Evolutionary conservation across 1,139 yeast genomes (phyloP).

Genomic region (Kodamaea plutei): DNA sequence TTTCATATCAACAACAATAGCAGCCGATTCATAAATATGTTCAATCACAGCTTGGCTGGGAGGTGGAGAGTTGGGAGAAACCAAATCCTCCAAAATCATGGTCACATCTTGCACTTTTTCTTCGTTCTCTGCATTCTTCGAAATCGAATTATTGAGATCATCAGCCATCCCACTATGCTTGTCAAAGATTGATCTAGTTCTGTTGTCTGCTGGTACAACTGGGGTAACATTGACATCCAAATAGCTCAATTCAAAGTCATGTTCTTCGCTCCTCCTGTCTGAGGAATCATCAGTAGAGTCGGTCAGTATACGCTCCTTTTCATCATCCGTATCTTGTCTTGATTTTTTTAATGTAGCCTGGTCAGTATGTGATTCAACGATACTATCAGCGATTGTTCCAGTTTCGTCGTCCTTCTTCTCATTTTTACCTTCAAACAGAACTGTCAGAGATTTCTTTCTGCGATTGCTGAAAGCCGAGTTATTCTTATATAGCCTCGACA

Average conservation of each 20-base stretch:
- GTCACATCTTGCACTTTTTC: conserved; percentile 17
- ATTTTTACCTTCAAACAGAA: conserved; percentile 5
- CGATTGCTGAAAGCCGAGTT: conserved; percentile 15
- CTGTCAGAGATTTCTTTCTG: conserved; percentile 14
- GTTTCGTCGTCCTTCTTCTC: conserved; percentile 1
- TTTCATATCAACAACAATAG: conserved; percentile 59
- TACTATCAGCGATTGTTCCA: conserved; percentile 2
- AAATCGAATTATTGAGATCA: no score
- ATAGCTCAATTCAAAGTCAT: conserved; percentile 25
- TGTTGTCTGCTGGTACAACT: conserved; percentile 21
- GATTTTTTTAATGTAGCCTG: no score
- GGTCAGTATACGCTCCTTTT: conserved; percentile 7
- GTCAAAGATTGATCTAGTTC: conserved; percentile 38
- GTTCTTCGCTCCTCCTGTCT: conserved; percentile 22
- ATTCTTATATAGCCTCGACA: conserved; percentile 25
- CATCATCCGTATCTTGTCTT: conserved; percentile 4
- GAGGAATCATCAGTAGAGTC: conserved; percentile 20
- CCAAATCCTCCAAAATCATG: conserved; percentile 48
- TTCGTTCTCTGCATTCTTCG: conserved; percentile 13
- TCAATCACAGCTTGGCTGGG: conserved; percentile 56
- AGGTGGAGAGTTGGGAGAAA: conserved; percentile 47
- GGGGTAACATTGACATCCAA: conserved; percentile 24
- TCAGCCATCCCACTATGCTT: conserved; percentile 12
- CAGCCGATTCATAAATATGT: conserved; percentile 55
- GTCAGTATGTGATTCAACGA: conserved; percentile 7